Evolutionary conservation across 345 rosid species (phyloP).

Genomic region (Acer negundo): DNA sequence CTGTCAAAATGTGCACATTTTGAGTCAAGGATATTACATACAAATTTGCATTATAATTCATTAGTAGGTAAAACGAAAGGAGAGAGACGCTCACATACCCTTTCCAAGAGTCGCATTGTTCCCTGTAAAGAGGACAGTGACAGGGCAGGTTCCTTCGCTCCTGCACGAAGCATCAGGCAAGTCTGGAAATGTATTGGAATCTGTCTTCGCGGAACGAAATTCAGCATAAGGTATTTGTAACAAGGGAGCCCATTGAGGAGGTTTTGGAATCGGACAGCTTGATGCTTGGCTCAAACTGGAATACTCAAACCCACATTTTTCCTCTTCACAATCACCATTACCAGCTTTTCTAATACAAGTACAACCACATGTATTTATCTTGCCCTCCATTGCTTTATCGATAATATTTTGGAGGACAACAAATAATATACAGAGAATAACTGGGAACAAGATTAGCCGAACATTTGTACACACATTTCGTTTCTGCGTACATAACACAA

Average conservation of each 20-base stretch:
- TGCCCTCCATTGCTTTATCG: slow-evolving; percentile 31
- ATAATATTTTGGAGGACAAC: slow-evolving; percentile 47
- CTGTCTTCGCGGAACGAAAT: slow-evolving; percentile 57
- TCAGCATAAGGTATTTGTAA: slow-evolving; percentile 66
- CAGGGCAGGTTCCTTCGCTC: slow-evolving; percentile 68
- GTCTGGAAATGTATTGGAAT: slow-evolving; percentile 37
- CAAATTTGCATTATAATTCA: not conserved
- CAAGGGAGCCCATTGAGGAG: slow-evolving; percentile 80
- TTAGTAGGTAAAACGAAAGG: slow-evolving; percentile 4
- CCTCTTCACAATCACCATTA: slow-evolving; percentile 48
- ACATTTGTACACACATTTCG: slow-evolving; percentile 63
- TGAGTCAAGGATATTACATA: not conserved
- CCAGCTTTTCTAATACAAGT: slow-evolving; percentile 39
- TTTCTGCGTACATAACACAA: slow-evolving; percentile 43
- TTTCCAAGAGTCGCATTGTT: slow-evolving; percentile 59
- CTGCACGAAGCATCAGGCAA: slow-evolving; percentile 70
- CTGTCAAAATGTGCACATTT: slow-evolving; percentile 37
- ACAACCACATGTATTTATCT: slow-evolving; percentile 57
- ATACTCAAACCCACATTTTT: slow-evolving; percentile 59
- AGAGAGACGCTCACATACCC: slow-evolving; percentile 36
- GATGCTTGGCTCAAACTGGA: slow-evolving; percentile 50
- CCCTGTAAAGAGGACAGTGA: slow-evolving; percentile 68
- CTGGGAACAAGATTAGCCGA: slow-evolving; percentile 70
- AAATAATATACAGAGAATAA: slow-evolving; percentile 63
- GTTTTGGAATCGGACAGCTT: slow-evolving; percentile 55